Evolutionary conservation across 495 filamentous ascomycete genomes (phyloP).

Genomic region (Podospora pseudocomata): DNA sequence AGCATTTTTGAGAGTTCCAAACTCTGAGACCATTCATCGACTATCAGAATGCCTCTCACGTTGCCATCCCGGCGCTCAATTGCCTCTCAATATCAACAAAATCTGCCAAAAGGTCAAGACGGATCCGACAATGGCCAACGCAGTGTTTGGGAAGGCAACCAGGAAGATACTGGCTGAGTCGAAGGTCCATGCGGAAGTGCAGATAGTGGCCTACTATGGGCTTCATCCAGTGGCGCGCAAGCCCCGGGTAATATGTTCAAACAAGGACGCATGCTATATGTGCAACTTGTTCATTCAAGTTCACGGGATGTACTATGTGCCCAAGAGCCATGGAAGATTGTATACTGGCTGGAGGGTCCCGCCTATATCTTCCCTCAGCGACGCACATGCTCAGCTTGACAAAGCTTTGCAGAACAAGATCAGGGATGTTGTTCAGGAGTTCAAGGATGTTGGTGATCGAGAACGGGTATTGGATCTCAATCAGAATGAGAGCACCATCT

Average conservation of each 20-base stretch:
- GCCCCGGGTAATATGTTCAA: conserved; percentile 48
- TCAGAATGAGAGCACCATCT: conserved; percentile 23
- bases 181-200: conserved; percentile 51
- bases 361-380: not conserved
- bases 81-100: not conserved
- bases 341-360: conserved; percentile 40
- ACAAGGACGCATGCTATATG: conserved; percentile 50
- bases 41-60: conserved; percentile 10
- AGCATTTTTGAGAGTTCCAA: conserved; percentile 22
- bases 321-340: conserved; percentile 40
- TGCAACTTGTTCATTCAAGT: conserved; percentile 43
- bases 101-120: not conserved
- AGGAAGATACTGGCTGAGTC: conserved; percentile 26
- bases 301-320: conserved; percentile 41
- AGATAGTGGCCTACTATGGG: conserved; percentile 45
- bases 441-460: not conserved
- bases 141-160: not conserved
- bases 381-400: conserved; percentile 12
- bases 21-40: not conserved
- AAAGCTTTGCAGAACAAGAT: conserved; percentile 12
- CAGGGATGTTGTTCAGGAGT: not conserved
- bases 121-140: not conserved
- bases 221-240: conserved; percentile 17
- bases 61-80: not conserved
- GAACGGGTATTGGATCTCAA: not conserved